Evolutionary conservation across 495 filamentous ascomycete species (phyloP).

Genomic region (Talaromyces borbonicus): DNA sequence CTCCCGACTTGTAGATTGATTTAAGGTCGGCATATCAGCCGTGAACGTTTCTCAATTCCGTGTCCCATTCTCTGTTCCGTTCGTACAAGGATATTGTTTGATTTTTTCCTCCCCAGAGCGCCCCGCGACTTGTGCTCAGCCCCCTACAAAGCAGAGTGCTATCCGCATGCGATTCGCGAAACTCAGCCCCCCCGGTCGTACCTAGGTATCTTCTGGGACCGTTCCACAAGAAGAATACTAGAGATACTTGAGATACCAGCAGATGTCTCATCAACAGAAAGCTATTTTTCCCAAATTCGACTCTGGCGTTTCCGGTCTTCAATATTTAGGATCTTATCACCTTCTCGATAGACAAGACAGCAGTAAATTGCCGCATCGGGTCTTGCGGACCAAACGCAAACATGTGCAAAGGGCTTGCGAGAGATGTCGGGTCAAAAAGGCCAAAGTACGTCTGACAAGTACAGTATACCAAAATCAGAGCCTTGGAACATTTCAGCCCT

Average conservation of each 20-base stretch:
- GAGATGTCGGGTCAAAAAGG: constrained; percentile 40
- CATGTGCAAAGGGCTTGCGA: constrained; percentile 41
- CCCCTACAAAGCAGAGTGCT: background rate
- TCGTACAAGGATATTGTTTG: background rate
- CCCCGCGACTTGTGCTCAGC: background rate
- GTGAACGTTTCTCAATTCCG: background rate
- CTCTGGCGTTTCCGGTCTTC: constrained; percentile 9
- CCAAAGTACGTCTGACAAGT: constrained; percentile 26
- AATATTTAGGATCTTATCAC: constrained; percentile 23
- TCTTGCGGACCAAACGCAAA: constrained; percentile 41
- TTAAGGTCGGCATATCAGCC: background rate
- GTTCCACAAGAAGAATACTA: background rate
- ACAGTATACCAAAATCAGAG: background rate
- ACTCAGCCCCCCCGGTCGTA: constrained; percentile 4
- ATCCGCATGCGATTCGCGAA: too few relatives aligned
- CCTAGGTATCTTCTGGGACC: background rate
- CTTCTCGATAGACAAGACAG: constrained; percentile 21
- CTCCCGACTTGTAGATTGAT: background rate
- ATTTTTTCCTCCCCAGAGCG: background rate
- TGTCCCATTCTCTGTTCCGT: background rate
- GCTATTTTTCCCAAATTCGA: constrained; percentile 13
- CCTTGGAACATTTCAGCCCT: background rate
- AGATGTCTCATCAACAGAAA: constrained; percentile 35
- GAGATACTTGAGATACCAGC: constrained; percentile 6
- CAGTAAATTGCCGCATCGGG: constrained; percentile 34